Evolutionary conservation across 163 green algal genomes (phyloP), one percentile per base, ranked within the genome.

Genomic region (Coccomyxa subellipsoidea): DNA sequence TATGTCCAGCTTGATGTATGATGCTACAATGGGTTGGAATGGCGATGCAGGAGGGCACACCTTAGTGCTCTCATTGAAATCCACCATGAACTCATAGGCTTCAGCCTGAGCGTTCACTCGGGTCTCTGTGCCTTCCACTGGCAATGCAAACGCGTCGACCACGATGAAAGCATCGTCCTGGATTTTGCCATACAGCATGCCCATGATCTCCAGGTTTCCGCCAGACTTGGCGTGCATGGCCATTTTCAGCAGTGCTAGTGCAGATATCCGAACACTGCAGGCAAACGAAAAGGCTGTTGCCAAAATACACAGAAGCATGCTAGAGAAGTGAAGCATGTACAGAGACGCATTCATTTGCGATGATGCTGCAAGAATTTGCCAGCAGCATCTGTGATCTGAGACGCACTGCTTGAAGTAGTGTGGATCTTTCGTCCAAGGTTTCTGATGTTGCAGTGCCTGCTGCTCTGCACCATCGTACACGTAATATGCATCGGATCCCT

Each of bases 191-290:
- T 88, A 85, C 82, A 93, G 86, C 53, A 93, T 85, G 21, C 90
- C 90, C 90, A 93, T 93, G 54, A 98, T 94, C 90, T 99, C 96
- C 0, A 99, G 32, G 35, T 88, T 85, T 37, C 81, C 81, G 10
- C 76, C 81, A 38, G 76, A 82, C 38, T 85, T 85, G 38, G 81
- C 81, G 38, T 85, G 81, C 66, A 85, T 85, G 4, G 81, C 81
- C 96, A 99, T 99, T 85, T 99, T 99, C 4, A 99, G 85, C 79
- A 99, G 90, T 4, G 97, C 97, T 35, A 99, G 86, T 9, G 93
- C 97, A 1, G 93, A 98, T 77, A 99, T 99, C 10, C 31, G 29
- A 25, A 86, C 78, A 77, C 71, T 84, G 78, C 71, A 76, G n/a
- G 66, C n/a, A n/a, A 73, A 34, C 29, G 32, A 37, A 73, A n/a